These are phyloP conservation scores for Phalaenopsis equestris DNA, from an alignment of 106 monocot genomes.

Conservation along the genomic window DNA sequence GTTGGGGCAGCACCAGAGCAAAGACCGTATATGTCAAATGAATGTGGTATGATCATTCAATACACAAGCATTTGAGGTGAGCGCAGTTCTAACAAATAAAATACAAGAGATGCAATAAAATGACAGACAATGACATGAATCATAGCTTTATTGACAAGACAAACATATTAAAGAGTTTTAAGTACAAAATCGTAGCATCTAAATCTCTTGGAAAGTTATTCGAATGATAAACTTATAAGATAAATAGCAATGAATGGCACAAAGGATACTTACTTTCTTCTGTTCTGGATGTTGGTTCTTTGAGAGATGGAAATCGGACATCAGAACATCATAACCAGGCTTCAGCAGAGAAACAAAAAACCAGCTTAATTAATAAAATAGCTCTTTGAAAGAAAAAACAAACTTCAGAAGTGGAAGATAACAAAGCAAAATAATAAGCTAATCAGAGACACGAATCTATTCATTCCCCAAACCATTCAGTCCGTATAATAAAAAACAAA, in stretches of 20 bases:
- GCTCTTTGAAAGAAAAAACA: neutral
- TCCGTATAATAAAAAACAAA: neutral
- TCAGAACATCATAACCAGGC: constrained; percentile 81
- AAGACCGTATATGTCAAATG: too few species aligned
- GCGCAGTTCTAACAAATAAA: neutral
- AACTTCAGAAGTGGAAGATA: neutral
- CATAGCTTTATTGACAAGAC: neutral
- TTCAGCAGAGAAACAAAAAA: constrained; percentile 21
- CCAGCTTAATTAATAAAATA: neutral
- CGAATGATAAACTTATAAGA: neutral
- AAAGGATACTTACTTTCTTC: constrained; percentile 61
- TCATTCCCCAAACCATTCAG: neutral
- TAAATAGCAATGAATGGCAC: neutral
- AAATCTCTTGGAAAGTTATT: neutral
- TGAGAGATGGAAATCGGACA: constrained; percentile 63
- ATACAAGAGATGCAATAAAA: neutral
- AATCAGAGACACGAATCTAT: neutral
- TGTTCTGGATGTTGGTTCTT: constrained; percentile 41
- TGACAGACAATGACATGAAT: neutral
- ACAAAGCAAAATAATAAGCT: neutral
- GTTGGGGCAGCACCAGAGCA: neutral
- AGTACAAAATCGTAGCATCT: neutral
- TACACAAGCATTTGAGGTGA: neutral
- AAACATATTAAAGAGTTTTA: neutral
- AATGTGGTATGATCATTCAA: too few species aligned